Conservation (phyloP, 1,139 yeast species). For the Blastobotrys malaysiensis region DNA sequence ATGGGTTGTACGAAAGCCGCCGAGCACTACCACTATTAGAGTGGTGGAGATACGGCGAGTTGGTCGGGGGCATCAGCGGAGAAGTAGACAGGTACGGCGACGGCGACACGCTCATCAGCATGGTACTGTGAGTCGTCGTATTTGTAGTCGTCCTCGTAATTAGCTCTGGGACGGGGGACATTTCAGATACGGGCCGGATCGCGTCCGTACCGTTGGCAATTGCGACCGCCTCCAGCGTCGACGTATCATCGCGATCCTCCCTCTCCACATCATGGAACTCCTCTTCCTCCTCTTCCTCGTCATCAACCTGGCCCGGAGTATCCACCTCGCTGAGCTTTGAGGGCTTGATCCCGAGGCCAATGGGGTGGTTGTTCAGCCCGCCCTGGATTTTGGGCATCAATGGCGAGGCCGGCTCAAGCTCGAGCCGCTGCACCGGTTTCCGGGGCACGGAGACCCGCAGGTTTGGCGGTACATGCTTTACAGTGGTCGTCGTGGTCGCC, state of each 20-base stretch:
- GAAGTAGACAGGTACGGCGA: no score
- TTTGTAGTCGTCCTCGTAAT: not conserved
- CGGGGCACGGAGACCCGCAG: constrained; percentile 9
- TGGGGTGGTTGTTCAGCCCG: constrained; percentile 3
- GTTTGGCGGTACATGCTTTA: not conserved
- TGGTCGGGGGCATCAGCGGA: no score
- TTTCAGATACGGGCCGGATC: not conserved
- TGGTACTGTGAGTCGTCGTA: not conserved
- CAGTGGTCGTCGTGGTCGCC: not conserved
- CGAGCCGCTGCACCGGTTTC: constrained; percentile 13
- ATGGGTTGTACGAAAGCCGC: no score
- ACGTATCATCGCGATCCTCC: not conserved
- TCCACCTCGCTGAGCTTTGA: not conserved
- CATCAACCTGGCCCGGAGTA: not conserved
- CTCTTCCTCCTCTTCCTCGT: constrained; percentile 2
- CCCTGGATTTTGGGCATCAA: constrained; percentile 6
- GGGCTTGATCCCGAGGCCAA: constrained; percentile 10
- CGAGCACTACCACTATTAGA: no score
- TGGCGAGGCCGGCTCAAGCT: constrained; percentile 15
- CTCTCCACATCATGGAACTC: not conserved
- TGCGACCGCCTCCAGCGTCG: not conserved
- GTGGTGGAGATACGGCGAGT: not conserved
- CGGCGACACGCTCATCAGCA: no score
- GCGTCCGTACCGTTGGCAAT: not conserved
- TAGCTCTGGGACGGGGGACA: not conserved